Evolutionary conservation across 176 grass and related monocot genomes (phyloP).

Genomic region (Hordeum marinum): DNA sequence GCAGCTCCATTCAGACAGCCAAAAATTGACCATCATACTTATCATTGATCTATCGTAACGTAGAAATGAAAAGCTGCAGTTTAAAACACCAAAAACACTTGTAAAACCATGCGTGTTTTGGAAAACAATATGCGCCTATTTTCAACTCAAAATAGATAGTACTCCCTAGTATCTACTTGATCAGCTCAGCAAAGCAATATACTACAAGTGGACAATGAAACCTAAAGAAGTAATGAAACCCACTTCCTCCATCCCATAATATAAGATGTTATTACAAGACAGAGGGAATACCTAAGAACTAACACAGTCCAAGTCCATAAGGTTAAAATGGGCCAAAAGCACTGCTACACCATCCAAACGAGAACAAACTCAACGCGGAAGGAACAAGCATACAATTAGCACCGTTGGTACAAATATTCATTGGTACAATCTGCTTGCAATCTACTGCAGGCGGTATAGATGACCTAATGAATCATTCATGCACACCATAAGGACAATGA

Average conservation of each 20-base stretch:
- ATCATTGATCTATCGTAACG: not conserved
- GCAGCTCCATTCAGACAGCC: not conserved
- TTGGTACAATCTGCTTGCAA: not conserved
- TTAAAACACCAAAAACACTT: not conserved
- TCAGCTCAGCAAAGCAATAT: not conserved
- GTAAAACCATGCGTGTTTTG: not conserved
- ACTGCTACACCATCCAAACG: not conserved
- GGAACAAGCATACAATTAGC: not conserved
- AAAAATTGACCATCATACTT: not conserved
- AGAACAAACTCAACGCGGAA: not conserved
- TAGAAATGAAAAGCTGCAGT: not conserved
- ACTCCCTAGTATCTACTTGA: not conserved
- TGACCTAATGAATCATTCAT: constrained; percentile 9
- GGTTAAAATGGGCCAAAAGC: not conserved
- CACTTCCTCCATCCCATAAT: too few species aligned
- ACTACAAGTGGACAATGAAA: not conserved
- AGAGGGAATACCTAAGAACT: not conserved
- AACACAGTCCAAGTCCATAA: not conserved
- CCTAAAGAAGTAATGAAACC: too few species aligned
- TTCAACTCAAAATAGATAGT: not conserved
- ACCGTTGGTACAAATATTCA: not conserved
- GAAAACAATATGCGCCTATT: not conserved
- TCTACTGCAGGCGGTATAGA: not conserved
- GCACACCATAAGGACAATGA: not conserved
- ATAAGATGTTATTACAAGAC: too few species aligned